phyloP scores from a whole-genome alignment of 108 stramenopile genomes.

The Cyclotella baltica region DNA sequence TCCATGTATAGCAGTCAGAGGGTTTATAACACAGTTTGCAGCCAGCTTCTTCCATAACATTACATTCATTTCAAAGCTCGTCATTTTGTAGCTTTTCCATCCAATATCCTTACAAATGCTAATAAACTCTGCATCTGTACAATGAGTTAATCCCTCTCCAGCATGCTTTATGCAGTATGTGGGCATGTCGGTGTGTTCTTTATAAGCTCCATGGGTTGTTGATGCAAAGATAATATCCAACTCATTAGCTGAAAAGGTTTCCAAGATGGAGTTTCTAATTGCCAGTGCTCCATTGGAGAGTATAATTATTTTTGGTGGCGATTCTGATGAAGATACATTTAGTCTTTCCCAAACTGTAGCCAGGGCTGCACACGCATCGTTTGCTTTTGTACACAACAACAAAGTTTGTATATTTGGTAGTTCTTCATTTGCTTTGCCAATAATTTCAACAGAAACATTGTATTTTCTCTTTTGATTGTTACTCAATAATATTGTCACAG shows the following conservation, averaged over 20 bases:
- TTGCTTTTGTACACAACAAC: slow-evolving; percentile 52
- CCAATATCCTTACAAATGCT: slow-evolving; percentile 18
- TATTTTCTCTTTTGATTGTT: slow-evolving; percentile 8
- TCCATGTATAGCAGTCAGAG: slow-evolving; percentile 62
- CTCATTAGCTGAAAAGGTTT: slow-evolving; percentile 7
- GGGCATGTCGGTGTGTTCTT: not conserved
- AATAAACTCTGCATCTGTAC: slow-evolving; percentile 31
- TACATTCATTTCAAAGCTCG: slow-evolving; percentile 47
- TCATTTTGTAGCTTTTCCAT: slow-evolving; percentile 17
- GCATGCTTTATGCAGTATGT: slow-evolving; percentile 44
- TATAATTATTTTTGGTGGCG: slow-evolving; percentile 37
- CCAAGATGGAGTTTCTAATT: slow-evolving; percentile 43
- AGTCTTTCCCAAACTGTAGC: slow-evolving; percentile 31
- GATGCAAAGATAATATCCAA: slow-evolving; percentile 38
- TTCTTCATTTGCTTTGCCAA: slow-evolving; percentile 5
- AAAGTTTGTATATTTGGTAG: slow-evolving; percentile 25
- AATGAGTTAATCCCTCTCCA: slow-evolving; percentile 40
- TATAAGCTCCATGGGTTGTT: slow-evolving; percentile 53
- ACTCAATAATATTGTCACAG: slow-evolving; percentile 10
- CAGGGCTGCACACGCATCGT: slow-evolving; percentile 44
- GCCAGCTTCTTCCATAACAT: slow-evolving; percentile 81
- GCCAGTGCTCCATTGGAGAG: slow-evolving; percentile 54
- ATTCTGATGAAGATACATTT: not conserved
- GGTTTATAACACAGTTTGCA: slow-evolving; percentile 82
- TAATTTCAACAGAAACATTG: slow-evolving; percentile 33